phyloP scores from a whole-genome alignment of 805 yeast genomes.

The Yamadazyma takamatsuzukensis region DNA sequence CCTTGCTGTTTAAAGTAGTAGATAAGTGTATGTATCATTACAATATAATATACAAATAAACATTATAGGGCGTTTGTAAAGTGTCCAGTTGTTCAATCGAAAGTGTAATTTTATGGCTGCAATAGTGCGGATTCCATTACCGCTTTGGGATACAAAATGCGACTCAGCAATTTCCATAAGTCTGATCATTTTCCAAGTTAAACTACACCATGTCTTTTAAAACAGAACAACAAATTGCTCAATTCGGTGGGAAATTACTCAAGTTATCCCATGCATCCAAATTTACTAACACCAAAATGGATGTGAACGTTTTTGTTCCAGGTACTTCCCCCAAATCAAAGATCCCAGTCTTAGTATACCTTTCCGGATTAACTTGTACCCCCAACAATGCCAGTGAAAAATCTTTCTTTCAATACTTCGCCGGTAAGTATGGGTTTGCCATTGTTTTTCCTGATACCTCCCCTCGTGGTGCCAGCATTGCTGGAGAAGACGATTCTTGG shows the following conservation, averaged over 20 bases:
- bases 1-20: too few species aligned
- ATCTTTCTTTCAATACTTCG: slow-evolving; percentile 81
- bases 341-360: slow-evolving; percentile 72
- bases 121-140: too few species aligned
- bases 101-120: too few species aligned
- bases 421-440: slow-evolving; percentile 79
- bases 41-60: too few species aligned
- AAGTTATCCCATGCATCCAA: slow-evolving; percentile 74
- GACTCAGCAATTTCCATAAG: too few species aligned
- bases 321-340: slow-evolving; percentile 26
- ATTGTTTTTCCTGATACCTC: slow-evolving; percentile 95
- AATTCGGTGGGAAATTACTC: slow-evolving; percentile 71
- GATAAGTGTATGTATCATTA: too few species aligned
- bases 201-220: slow-evolving; percentile 43
- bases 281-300: slow-evolving; percentile 68
- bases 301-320: slow-evolving; percentile 81
- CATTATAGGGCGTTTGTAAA: too few species aligned
- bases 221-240: slow-evolving; percentile 49
- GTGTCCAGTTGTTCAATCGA: too few species aligned
- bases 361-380: slow-evolving; percentile 90
- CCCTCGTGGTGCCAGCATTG: slow-evolving; percentile 77
- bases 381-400: slow-evolving; percentile 93
- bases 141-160: too few species aligned
- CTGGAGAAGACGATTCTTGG: slow-evolving; percentile 80
- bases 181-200: too few species aligned